phyloP scores from a whole-genome alignment of 139 green algal genomes.

The Medakamo hakoo region DNA sequence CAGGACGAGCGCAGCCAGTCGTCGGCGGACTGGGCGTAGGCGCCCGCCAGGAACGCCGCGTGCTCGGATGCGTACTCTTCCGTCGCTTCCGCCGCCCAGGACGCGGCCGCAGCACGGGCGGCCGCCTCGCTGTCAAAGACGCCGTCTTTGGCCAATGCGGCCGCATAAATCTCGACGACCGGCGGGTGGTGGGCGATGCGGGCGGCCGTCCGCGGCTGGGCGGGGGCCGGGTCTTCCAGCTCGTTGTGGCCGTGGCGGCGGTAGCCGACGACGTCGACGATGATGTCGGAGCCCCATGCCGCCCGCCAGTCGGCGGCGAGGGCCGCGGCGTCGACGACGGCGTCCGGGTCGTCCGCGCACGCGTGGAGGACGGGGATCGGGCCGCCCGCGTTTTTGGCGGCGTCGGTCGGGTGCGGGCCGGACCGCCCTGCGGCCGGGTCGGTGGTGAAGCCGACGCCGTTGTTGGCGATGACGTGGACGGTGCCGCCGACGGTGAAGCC shows the following conservation, averaged over 20 bases:
- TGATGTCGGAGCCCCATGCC: conserved; percentile 28
- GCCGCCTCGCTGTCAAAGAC: neutral
- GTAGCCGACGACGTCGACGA: conserved; percentile 54
- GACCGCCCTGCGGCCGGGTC: conserved; percentile 35
- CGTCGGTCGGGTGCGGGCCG: conserved; percentile 41
- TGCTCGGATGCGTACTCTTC: conserved; percentile 20
- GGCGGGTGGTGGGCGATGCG: conserved; percentile 22
- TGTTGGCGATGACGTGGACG: conserved; percentile 74
- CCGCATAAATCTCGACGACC: conserved; percentile 23
- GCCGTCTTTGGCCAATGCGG: neutral
- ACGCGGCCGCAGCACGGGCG: neutral
- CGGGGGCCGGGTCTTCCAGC: conserved; percentile 31
- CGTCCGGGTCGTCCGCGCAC: conserved; percentile 65
- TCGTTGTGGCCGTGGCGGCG: conserved; percentile 52
- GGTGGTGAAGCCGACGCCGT: conserved; percentile 77
- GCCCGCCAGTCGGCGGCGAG: conserved; percentile 37
- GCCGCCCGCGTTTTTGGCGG: conserved; percentile 36
- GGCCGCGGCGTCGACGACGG: conserved; percentile 30
- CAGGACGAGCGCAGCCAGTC: conserved; percentile 31
- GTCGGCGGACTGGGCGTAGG: conserved; percentile 22
- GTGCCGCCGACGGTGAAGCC: conserved; percentile 54
- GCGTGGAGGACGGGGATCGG: conserved; percentile 52
- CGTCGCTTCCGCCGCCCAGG: conserved; percentile 6
- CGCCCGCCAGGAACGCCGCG: conserved; percentile 12
- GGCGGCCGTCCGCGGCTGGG: conserved; percentile 30